Conservation (phyloP, 2,329 filamentous ascomycete genomes). For the Talaromyces verruculosus region DNA sequence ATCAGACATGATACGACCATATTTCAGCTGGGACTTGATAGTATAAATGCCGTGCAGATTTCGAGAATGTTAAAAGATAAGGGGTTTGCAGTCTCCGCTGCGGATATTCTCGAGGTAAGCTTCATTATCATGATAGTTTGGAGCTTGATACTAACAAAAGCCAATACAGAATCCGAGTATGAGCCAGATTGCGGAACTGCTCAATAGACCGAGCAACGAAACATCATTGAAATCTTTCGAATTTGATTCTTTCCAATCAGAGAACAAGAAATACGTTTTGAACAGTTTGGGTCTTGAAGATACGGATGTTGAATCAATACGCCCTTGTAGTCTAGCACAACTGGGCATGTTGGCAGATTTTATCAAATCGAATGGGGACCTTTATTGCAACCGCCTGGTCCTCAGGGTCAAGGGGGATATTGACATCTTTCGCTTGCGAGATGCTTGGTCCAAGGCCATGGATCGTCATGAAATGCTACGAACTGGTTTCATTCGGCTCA, state of each 20-base stretch:
- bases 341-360: conserved; percentile 77
- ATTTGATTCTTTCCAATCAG: conserved; percentile 53
- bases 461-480: conserved; percentile 69
- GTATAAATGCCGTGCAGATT: conserved; percentile 80
- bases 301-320: conserved; percentile 55
- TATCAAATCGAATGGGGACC: conserved; percentile 61
- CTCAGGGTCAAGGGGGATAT: conserved; percentile 49
- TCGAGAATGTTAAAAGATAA: conserved; percentile 64
- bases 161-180: conserved; percentile 38
- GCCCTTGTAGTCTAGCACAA: conserved; percentile 79
- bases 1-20: conserved; percentile 69
- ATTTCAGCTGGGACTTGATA: conserved; percentile 86
- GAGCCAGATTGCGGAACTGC: conserved; percentile 34
- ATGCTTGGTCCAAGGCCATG: conserved; percentile 61
- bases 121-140: not conserved
- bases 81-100: conserved; percentile 61
- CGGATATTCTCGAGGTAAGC: conserved; percentile 69
- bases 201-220: conserved; percentile 43
- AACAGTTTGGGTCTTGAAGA: conserved; percentile 32
- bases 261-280: conserved; percentile 39
- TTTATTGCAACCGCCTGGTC: conserved; percentile 75
- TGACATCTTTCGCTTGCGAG: conserved; percentile 44
- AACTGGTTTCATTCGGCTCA: conserved; percentile 67
- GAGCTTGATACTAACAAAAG: not conserved
- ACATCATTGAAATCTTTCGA: conserved; percentile 40